phyloP scores from a whole-genome alignment of 768 basidiomycete genomes.

The Leccinum uliginosum region DNA sequence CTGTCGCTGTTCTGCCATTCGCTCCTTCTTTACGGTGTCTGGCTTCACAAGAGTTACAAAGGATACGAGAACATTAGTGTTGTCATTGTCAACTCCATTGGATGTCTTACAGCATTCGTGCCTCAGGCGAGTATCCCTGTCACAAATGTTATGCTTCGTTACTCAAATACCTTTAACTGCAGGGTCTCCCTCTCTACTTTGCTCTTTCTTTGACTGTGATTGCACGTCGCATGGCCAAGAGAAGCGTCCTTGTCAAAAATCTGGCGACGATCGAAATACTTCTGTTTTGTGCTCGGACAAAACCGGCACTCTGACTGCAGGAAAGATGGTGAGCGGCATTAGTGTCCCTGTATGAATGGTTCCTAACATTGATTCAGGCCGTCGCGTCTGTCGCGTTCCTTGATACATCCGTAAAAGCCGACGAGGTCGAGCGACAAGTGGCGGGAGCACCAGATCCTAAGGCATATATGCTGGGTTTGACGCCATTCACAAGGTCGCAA shows the following conservation, averaged over 20 bases:
- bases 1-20: slow-evolving; percentile 37
- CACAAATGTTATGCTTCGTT: neutral
- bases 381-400: slow-evolving; percentile 38
- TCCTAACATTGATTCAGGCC: slow-evolving; percentile 22
- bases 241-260: slow-evolving; percentile 46
- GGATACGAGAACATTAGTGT: slow-evolving; percentile 33
- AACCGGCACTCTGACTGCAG: slow-evolving; percentile 46
- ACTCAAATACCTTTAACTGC: neutral
- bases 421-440: slow-evolving; percentile 18
- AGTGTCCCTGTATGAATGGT: neutral
- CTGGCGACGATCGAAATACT: slow-evolving; percentile 52
- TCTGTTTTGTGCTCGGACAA: slow-evolving; percentile 53
- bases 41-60: slow-evolving; percentile 33
- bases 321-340: slow-evolving; percentile 37
- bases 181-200: slow-evolving; percentile 41
- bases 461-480: slow-evolving; percentile 23
- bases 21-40: slow-evolving; percentile 39
- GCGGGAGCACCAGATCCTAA: slow-evolving; percentile 5
- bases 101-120: slow-evolving; percentile 38
- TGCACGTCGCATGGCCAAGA: slow-evolving; percentile 44
- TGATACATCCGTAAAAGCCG: slow-evolving; percentile 20
- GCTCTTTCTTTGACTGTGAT: slow-evolving; percentile 49
- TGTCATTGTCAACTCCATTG: slow-evolving; percentile 37
- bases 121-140: slow-evolving; percentile 30
- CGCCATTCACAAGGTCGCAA: slow-evolving; percentile 36